Base-by-base conservation (phyloP, 768 basidiomycete genomes). In the Auricularia sp. region DNA sequence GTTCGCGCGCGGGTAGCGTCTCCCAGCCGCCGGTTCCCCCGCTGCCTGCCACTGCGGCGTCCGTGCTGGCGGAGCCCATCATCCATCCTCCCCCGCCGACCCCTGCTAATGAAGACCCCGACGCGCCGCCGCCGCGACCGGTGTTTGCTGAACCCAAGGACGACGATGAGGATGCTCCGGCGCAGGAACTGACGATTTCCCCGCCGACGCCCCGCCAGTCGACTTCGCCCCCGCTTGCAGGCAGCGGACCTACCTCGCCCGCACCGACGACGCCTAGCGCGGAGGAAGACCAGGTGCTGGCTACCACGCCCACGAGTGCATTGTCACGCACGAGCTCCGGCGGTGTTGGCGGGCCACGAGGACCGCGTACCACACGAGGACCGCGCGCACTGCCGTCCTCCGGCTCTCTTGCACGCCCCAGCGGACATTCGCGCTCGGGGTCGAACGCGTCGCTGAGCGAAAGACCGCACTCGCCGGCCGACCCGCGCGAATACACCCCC, bases 311-410 rank as follows among this genome's bases (percentile, higher is more conserved):
- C 12, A 21, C 61, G 6, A 18, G 35, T 4, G n/a, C 35, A 5
- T n/a, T 62, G 34, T 36, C 23, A 8, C 36, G 65, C 59, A 5
- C 33, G 60, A 34, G 65, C 69, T 61, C 64, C 59, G 8, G 64
- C 58, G 12, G 68, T 69, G 8, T 64, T 61, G 21, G 23, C 60
- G 34, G 54, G 11, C 61, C 14, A 10, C n/a, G 61, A 60, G 18
- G 62, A 11, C 60, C 64, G 42, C 67, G 65, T 62, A 69, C 67
- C 16, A 43, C 47, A 33, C 67, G 65, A 44, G 67, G 70, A 60
- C 43, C 70, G 76, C 21, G 80, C 78, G 36, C 53, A 62, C 51
- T 23, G 36, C 67, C 77, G 79, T 29, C 79, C 83, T 18, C 79
- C 21, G 74, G 44, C 54, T 44, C 68, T 23, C 64, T 71, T 16